Evolutionary conservation across 2,329 filamentous ascomycete genomes (phyloP), one percentile per base, ranked within the genome.

Genomic region (Sphaerulina populicola): DNA sequence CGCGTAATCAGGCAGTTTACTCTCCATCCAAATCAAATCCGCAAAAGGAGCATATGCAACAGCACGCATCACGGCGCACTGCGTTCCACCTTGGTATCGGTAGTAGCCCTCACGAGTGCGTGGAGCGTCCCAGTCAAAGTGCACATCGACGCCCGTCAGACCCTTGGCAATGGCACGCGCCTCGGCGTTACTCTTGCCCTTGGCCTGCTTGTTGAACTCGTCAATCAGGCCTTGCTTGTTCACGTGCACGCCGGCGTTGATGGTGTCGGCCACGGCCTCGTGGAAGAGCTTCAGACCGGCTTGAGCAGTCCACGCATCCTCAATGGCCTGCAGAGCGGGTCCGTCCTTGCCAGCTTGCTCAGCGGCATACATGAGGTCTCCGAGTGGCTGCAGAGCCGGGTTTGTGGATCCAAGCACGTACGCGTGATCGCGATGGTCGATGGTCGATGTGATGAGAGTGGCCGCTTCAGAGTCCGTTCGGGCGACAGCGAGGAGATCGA

Each of bases 21-120:
- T 91, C 80, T 98, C 93, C 93, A 98, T 98, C 93, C 93, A 98
- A 71, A 98, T 94, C 69, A 94, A 82, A 66, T 97, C 91, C 57
- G 85, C 86, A 73, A 94, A 96, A 2, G 91, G 93, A 0, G 88
- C 91, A 67, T 94, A 98, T 6, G 91, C 88, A 52, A 95, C 74
- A 31, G 90, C 91, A 45, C 93, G 83, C 78, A 93, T 95, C 67
- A 97, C 76, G 55, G 90, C 89, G 69, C 88, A 94, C 70, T 89
- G 83, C 65, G 87, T 94, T 53, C 93, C 93, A 54, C 93, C 93
- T 71, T 88, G 79, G 68, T 96, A 85, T 56, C 93, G 79, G 77
- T 95, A 97, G 80, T 85, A 98, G 10, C 93, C 93, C 75, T 98
- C 93, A 48, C 93, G 80, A 15, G 93, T 97, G 55, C 93, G 78